Percentiles rank a stretch among this genome's conserved stretches.
Conservation (phyloP, 768 basidiomycete species). For the Lactarius sanguifluus region DNA sequence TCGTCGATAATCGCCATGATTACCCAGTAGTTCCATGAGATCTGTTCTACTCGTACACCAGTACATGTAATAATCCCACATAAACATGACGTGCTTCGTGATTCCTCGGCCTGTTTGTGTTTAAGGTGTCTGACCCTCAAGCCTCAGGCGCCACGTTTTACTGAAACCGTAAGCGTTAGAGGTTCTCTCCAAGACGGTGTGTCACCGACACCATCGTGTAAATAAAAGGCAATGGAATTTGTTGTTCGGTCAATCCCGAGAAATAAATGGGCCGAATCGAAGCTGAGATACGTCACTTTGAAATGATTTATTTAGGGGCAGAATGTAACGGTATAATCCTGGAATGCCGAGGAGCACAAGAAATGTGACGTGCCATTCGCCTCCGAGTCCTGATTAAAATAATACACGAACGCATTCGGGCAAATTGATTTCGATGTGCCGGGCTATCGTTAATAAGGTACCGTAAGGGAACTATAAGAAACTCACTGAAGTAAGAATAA, state of each 20-base stretch:
- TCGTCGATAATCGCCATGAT: too few relatives aligned
- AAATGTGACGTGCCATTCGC: conserved; percentile 45
- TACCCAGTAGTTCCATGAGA: too few relatives aligned
- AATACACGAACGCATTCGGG: conserved; percentile 50
- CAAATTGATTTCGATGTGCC: conserved; percentile 40
- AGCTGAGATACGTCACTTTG: neutral
- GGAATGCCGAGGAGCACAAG: conserved; percentile 40
- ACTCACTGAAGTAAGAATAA: conserved; percentile 32
- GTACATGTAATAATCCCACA: too few relatives aligned
- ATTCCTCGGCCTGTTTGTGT: too few relatives aligned
- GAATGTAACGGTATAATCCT: conserved; percentile 47
- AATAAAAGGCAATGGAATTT: neutral
- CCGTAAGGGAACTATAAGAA: neutral
- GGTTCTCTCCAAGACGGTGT: neutral
- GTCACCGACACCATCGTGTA: neutral
- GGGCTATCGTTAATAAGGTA: neutral
- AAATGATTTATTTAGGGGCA: conserved; percentile 36
- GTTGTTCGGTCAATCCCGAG: neutral
- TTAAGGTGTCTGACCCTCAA: neutral
- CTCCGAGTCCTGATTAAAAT: conserved; percentile 49
- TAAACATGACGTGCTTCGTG: too few relatives aligned
- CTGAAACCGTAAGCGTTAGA: neutral
- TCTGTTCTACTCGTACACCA: too few relatives aligned
- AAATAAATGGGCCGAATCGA: neutral
- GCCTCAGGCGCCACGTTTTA: neutral